These are phyloP conservation scores for Penicillium simplicissimum DNA, from an alignment of 495 filamentous ascomycete genomes.

Conservation along the genomic window DNA sequence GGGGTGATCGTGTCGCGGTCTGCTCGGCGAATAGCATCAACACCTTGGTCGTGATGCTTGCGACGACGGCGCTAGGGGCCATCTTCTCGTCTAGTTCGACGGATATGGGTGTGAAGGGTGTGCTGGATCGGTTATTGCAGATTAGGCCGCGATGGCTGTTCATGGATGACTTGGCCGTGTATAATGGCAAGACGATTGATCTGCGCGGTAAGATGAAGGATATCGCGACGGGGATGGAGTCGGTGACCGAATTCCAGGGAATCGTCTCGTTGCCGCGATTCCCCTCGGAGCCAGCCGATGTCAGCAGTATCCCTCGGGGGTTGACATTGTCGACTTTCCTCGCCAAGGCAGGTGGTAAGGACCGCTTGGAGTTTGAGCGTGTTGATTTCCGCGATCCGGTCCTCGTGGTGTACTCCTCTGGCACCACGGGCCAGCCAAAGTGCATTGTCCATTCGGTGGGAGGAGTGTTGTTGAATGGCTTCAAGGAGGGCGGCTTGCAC, in stretches of 20 bases:
- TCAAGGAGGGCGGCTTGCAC: constrained; percentile 65
- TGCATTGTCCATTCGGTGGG: constrained; percentile 67
- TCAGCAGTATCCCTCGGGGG: constrained; percentile 54
- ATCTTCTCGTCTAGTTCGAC: constrained; percentile 72
- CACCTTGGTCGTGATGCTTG: constrained; percentile 66
- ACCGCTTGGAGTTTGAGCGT: constrained; percentile 55
- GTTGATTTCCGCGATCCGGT: constrained; percentile 58
- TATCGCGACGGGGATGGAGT: constrained; percentile 60
- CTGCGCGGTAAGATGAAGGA: constrained; percentile 69
- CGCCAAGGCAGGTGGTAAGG: constrained; percentile 33
- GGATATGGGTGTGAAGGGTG: constrained; percentile 76
- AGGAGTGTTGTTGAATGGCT: constrained; percentile 31
- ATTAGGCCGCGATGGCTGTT: constrained; percentile 73
- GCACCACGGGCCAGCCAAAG: constrained; percentile 79
- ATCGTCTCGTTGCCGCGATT: constrained; percentile 69
- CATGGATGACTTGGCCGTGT: constrained; percentile 74
- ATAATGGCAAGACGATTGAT: constrained; percentile 75
- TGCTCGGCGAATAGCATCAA: constrained; percentile 74
- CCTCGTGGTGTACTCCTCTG: constrained; percentile 73
- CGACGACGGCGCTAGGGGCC: constrained; percentile 63
- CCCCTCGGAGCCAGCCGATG: constrained; percentile 52
- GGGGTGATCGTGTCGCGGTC: constrained; percentile 71
- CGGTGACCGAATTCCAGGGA: constrained; percentile 59
- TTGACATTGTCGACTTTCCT: constrained; percentile 57
- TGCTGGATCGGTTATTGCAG: constrained; percentile 72